Evolutionary conservation across 179 eudicot genomes (phyloP), one percentile per base, ranked within the genome.

Genomic region (Amaranthus tricolor): DNA sequence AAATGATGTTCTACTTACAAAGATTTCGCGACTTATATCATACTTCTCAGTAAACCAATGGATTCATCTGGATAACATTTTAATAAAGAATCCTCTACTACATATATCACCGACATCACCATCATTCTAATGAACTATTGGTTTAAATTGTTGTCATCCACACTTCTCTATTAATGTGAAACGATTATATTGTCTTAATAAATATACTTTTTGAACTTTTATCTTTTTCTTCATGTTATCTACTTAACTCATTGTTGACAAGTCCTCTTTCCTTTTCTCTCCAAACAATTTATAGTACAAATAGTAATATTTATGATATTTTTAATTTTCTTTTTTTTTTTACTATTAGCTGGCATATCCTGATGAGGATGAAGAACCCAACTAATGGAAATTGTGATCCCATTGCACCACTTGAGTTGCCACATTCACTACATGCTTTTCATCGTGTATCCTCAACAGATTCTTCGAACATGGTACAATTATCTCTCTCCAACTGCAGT

Each of bases 351-450:
- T 95, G 99, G 99, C 99, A 95, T 80, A 89, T 95, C 80, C 90
- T 95, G 10, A 89, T 93, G 99, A 89, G 95, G 74, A 91, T 95
- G 97, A 95, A 66, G 82, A 80, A 81, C 67, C 95, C 93, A 65
- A 72, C 79, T 52, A 82, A 87, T 74, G 90, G 91, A 60, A 79
- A 74, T 47, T 93, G 90, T 81, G 96, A 93, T 75, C 99, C 98
- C 2, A 86, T 95, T 82, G 91, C 92, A 10, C 98, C 97, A 31
- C 90, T 91, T 72, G 98, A 95, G 75, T 74, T 95, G 79, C 99
- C 99, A 61, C 97, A 95, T 82, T 95, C 99, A 50, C 82, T 95
- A 79, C 99, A 95, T 85, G 92, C 95, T 71, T 85, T 95, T 84
- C 85, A 85, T 15, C 95, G 90, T 56, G 86, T 90, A 57, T 86